phyloP scores from a whole-genome alignment of 805 yeast species.

The Sugiyamaella qingdaonensis region DNA sequence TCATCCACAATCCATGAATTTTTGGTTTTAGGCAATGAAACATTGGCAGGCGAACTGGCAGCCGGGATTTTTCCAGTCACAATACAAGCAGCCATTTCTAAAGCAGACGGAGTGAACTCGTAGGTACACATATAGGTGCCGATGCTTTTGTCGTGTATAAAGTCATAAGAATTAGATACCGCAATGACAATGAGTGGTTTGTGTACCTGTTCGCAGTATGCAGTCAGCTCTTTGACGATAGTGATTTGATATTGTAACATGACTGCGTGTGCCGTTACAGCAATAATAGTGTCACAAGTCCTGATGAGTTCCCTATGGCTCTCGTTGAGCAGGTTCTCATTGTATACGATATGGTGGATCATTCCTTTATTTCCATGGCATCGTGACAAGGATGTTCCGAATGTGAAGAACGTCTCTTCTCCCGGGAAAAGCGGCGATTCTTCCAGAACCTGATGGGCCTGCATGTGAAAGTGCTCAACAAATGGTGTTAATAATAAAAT shows the following conservation, averaged over 20 bases:
- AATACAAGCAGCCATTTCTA: slow-evolving; percentile 46
- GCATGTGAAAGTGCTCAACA: slow-evolving; percentile 31
- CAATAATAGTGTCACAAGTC: slow-evolving; percentile 43
- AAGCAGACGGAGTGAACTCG: slow-evolving; percentile 53
- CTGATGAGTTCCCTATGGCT: slow-evolving; percentile 52
- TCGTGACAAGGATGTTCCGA: slow-evolving; percentile 44
- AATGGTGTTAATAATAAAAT: slow-evolving; percentile 34
- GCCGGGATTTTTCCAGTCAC: slow-evolving; percentile 50
- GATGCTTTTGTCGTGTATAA: slow-evolving; percentile 49
- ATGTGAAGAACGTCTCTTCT: slow-evolving; percentile 33
- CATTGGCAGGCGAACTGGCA: slow-evolving; percentile 54
- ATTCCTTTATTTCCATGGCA: slow-evolving; percentile 43
- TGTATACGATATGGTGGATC: slow-evolving; percentile 47
- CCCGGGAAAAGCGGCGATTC: slow-evolving; percentile 46
- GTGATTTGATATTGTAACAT: slow-evolving; percentile 59
- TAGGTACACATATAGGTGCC: slow-evolving; percentile 56
- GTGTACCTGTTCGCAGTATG: slow-evolving; percentile 45
- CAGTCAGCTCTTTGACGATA: slow-evolving; percentile 51
- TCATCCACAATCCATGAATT: slow-evolving; percentile 54
- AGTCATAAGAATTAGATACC: slow-evolving; percentile 58
- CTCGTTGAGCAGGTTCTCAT: slow-evolving; percentile 45
- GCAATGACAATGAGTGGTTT: slow-evolving; percentile 55
- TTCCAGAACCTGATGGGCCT: slow-evolving; percentile 36
- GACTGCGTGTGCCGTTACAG: slow-evolving; percentile 49
- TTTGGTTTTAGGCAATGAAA: slow-evolving; percentile 21